Base-by-base conservation (phyloP, 352 stramenopile genomes). In the Phytophthora melonis region DNA sequence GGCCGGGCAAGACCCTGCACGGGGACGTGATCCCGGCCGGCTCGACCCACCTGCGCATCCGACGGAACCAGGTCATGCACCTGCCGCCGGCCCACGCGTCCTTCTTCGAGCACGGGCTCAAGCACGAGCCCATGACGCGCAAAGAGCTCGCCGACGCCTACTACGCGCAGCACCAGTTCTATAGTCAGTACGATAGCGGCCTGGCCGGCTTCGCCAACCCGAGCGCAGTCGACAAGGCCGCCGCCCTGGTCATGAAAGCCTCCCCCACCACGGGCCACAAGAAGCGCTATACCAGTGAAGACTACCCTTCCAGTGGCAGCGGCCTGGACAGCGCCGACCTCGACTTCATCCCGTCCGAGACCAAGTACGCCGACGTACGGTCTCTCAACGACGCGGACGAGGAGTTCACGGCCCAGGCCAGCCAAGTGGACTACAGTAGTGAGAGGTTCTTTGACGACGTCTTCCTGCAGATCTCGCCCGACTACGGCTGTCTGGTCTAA, bases 371-470 rank as follows among this genome's bases (percentile, higher is more conserved):
- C 8, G 84, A 93, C 34, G 65, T 87, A 53, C 81, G 82, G 18
- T 78, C 77, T 39, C 72, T 89, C 19, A 76, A 83, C 58, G 79
- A 86, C 57, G 73, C 76, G 18, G 76, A 90, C 49, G 80, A 86
- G 25, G 77, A 84, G 68, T 84, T 86, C 49, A 80, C 73, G 27
- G 77, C 85, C 19, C 72, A 78, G 36, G 66, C 74, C n/a, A 85
- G 57, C 32, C 79, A 88, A 56, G 77, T 89, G 60, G 87, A 94
- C 67, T 93, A 90, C 77, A 86, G 66, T 61, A 92, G 80, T 57
- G 86, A 93, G 41, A 79, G 81, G 49, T 92, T 91, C 74, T 92
- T 91, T 66, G 86, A 91, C 75, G 81, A 94, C 57, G 81, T 94
- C 18, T 93, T 92, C 63, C 72, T 93, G 30, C 87, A 94, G 58